Percentiles rank a stretch among this genome's conserved stretches.
Conservation (phyloP, 2,329 filamentous ascomycete species). For the Cryphonectria parasitica region DNA sequence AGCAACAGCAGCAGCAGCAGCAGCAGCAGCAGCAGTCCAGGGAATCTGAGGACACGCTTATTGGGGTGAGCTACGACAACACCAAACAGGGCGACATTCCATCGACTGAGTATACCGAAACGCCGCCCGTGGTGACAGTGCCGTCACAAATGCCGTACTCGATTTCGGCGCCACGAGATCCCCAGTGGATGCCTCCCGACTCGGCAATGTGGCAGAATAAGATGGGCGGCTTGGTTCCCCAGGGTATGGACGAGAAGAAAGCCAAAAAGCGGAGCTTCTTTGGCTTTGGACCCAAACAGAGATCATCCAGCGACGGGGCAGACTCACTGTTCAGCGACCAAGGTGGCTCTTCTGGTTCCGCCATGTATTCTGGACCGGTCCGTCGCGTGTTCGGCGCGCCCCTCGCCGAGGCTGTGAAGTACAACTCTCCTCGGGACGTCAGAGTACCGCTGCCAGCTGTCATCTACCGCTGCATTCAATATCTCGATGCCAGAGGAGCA, state of each 20-base stretch:
- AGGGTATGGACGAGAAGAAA: constrained; percentile 74
- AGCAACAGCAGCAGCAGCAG: constrained; percentile 28
- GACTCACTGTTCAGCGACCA: constrained; percentile 59
- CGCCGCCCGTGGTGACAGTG: constrained; percentile 36
- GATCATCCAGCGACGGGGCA: constrained; percentile 61
- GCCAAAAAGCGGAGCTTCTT: constrained; percentile 79
- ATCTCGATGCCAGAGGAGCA: constrained; percentile 81
- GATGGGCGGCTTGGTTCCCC: constrained; percentile 48
- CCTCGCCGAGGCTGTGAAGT: constrained; percentile 83
- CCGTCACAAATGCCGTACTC: constrained; percentile 48
- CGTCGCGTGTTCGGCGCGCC: constrained; percentile 83
- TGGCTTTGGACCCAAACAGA: constrained; percentile 66
- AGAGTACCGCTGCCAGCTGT: constrained; percentile 84
- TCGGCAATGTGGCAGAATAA: constrained; percentile 86
- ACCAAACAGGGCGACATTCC: constrained; percentile 57
- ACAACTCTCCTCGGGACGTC: constrained; percentile 73
- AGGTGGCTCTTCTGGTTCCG: constrained; percentile 46
- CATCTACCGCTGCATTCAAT: constrained; percentile 94
- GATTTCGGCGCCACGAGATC: constrained; percentile 89
- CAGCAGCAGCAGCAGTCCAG: constrained; percentile 26
- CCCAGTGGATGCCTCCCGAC: constrained; percentile 76
- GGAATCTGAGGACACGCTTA: constrained; percentile 50
- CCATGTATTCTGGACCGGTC: constrained; percentile 55
- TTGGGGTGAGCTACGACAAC: constrained; percentile 63
- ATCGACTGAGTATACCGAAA: constrained; percentile 39